Conservation (phyloP, 768 basidiomycete species). For the Naganishia onofrii region DNA sequence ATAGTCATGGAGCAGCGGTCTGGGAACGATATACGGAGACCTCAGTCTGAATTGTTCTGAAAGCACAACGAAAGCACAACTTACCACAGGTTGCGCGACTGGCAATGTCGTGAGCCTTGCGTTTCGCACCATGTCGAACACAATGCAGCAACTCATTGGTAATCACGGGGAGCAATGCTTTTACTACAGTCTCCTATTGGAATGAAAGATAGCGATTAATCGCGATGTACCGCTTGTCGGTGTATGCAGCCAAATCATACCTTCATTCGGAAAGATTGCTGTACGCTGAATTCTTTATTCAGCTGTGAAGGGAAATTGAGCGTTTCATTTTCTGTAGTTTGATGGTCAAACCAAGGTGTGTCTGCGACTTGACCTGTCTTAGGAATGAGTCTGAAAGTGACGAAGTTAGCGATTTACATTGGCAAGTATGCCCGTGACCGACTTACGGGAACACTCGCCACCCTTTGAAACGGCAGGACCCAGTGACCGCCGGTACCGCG, state of each 20-base stretch:
- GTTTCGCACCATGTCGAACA: slow-evolving; percentile 61
- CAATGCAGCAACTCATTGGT: slow-evolving; percentile 53
- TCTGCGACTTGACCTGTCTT: slow-evolving; percentile 39
- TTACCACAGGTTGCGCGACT: slow-evolving; percentile 80
- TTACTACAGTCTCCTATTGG: slow-evolving; percentile 37
- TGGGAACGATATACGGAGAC: slow-evolving; percentile 49
- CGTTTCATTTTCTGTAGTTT: slow-evolving; percentile 33
- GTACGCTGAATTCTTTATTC: slow-evolving; percentile 34
- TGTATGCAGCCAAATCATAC: slow-evolving; percentile 31
- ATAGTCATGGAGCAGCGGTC: slow-evolving; percentile 93
- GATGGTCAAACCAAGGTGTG: slow-evolving; percentile 40
- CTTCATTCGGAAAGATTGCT: slow-evolving; percentile 38
- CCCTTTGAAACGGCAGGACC: slow-evolving; percentile 10
- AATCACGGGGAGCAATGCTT: slow-evolving; percentile 43
- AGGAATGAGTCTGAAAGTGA: slow-evolving; percentile 33
- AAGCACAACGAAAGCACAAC: slow-evolving; percentile 39
- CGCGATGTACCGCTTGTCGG: background rate
- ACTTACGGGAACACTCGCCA: slow-evolving; percentile 23
- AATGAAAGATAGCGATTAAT: background rate
- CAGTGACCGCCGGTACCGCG: background rate
- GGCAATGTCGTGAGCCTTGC: slow-evolving; percentile 72
- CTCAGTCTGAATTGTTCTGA: background rate
- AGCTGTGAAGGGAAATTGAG: slow-evolving; percentile 40
- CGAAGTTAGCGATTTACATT: background rate
- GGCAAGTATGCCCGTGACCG: too few species aligned